Base-by-base conservation (phyloP, 371 early-diverging fungal genomes). In the Apophysomyces variabilis region DNA sequence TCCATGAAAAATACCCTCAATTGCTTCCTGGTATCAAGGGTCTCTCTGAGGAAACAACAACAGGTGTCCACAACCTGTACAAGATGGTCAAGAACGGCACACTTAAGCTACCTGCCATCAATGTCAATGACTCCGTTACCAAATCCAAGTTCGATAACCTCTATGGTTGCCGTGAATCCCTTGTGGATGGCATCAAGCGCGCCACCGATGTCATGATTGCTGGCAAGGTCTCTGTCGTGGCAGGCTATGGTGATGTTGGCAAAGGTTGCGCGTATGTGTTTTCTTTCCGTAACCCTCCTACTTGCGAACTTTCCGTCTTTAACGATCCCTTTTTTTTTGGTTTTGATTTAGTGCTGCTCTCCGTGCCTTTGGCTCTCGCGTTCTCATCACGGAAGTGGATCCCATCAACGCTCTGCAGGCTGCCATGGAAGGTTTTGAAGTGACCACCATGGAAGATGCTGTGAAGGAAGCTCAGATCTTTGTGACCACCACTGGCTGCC, bases 181-280 rank as follows among this genome's bases (percentile, higher is more conserved):
- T 99, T 73, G 94, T 98, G 66, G 99, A 99, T 85, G 99, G 99
- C 80, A 98, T 98, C 91, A 99, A 99, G 94, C 93, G 99, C 80
- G 99, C 98, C 78, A 99, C 99, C 72, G 99, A 98, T 84, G 97
- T 97, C 74, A 98, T 98, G 99, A 99, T 99, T 80, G 99, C 99
- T 76, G 99, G 99, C 73, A 98, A 99, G 90, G 94, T 98, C 44
- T 91, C 96, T 64, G 94, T 98, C 70, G 97, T 98, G 67, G 98
- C 97, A 79, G 99, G 99, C 82, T 98, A 96, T 89, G 99, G 99
- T 87, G 99, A 99, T 88, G 99, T 99, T 79, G 99, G 99, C 77
- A 99, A 99, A 92, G 99, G 99, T 73, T 98, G 98, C 83, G 98
- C 99, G 66, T 66, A 66, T 57, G 66, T 66, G 13, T 11, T 18